Conservation (phyloP, 1,284 basidiomycete species). For the Austroboletus niveus region DNA sequence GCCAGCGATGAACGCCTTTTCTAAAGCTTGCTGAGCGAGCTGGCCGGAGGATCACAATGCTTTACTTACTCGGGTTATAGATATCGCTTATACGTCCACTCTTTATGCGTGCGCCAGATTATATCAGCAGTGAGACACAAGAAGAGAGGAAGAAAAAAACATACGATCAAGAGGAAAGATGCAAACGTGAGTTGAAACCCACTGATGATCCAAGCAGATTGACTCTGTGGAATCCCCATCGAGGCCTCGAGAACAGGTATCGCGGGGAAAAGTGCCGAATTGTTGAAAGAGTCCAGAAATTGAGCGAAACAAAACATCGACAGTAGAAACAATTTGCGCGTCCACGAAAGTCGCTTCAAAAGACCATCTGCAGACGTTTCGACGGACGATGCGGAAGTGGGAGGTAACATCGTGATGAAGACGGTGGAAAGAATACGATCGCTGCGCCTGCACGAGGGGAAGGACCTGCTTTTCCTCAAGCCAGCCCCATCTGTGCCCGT, state of each 20-base stretch:
- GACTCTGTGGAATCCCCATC: conserved; percentile 61
- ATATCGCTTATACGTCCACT: conserved; percentile 34
- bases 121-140: conserved; percentile 3
- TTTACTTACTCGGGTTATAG: conserved; percentile 28
- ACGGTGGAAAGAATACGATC: too few relatives aligned
- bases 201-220: conserved; percentile 37
- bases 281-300: conserved; percentile 49
- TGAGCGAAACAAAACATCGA: conserved; percentile 45
- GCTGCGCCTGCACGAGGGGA: too few relatives aligned
- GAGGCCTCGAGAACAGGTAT: conserved; percentile 31
- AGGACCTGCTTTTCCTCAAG: too few relatives aligned
- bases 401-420: too few relatives aligned
- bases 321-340: conserved; percentile 37
- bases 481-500: too few relatives aligned
- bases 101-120: conserved; percentile 17
- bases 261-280: conserved; percentile 45
- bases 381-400: too few relatives aligned
- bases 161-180: conserved; percentile 40
- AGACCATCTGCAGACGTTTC: conserved; percentile 14
- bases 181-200: conserved; percentile 46
- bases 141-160: conserved; percentile 11
- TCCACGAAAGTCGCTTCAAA: conserved; percentile 15
- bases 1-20: conserved; percentile 31
- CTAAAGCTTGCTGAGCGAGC: conserved; percentile 9
- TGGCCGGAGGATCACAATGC: neutral